Percentiles rank a stretch among this genome's conserved stretches.
These are phyloP conservation scores for Euphorbia pulcherrima DNA, from an alignment of 345 rosid genomes.

Conservation along the genomic window DNA sequence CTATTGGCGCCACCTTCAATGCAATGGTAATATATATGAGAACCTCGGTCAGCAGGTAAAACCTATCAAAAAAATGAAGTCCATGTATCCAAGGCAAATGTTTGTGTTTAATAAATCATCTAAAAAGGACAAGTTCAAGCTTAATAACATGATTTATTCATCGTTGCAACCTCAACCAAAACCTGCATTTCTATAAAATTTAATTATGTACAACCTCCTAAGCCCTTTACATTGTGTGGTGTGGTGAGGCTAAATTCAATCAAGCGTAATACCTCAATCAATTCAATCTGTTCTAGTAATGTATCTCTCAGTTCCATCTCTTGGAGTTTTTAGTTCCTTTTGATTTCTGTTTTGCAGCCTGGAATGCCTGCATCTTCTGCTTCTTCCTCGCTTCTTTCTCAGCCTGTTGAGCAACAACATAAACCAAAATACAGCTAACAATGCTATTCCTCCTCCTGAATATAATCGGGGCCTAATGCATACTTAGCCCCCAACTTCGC, in stretches of 20 bases:
- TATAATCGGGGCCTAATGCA: too few relatives aligned
- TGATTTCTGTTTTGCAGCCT: slow-evolving; percentile 80
- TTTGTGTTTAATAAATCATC: too few relatives aligned
- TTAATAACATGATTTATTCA: background rate
- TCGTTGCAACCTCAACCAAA: background rate
- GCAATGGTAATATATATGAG: too few relatives aligned
- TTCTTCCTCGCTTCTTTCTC: slow-evolving; percentile 96
- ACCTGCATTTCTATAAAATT: slow-evolving; percentile 7
- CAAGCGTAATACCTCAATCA: background rate
- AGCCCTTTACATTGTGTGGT: slow-evolving; percentile 20
- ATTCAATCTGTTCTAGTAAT: too few relatives aligned
- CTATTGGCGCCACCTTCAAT: too few relatives aligned
- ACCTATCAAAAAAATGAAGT: too few relatives aligned
- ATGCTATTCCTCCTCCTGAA: background rate
- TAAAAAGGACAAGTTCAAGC: background rate
- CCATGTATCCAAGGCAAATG: too few relatives aligned
- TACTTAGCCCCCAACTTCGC: too few relatives aligned
- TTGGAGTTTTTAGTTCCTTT: slow-evolving; percentile 76
- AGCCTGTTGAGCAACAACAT: slow-evolving; percentile 39
- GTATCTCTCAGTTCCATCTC: slow-evolving; percentile 79
- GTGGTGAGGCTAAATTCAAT: slow-evolving; percentile 8
- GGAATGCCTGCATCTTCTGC: slow-evolving; percentile 83
- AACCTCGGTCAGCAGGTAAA: too few relatives aligned
- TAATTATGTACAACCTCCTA: slow-evolving; percentile 25
- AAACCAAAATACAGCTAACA: background rate